These are phyloP conservation scores for Pythium plurisporium DNA, from an alignment of 352 stramenopile genomes.

Conservation along the genomic window DNA sequence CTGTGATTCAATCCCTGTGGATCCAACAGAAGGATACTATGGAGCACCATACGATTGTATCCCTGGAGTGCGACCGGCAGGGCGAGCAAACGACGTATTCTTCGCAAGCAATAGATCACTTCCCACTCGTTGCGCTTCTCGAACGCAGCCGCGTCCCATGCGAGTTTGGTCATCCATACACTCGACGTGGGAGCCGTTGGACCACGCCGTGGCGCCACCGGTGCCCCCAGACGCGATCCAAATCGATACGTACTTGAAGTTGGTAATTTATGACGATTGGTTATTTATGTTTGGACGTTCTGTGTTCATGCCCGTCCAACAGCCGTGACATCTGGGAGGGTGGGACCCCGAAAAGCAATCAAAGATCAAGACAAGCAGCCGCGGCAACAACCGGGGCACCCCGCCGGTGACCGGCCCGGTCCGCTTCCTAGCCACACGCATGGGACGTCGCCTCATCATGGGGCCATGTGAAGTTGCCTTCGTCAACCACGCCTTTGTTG, in stretches of 20 bases:
- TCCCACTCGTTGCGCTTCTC: neutral
- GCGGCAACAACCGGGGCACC: no score
- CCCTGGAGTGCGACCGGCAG: no score
- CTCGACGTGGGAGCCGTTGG: neutral
- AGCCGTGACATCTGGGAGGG: conserved; percentile 19
- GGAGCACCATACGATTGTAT: no score
- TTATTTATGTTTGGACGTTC: conserved; percentile 7
- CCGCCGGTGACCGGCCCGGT: no score
- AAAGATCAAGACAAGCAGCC: neutral
- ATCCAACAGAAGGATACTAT: no score
- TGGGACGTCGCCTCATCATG: neutral
- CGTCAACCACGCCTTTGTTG: neutral
- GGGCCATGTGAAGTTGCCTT: neutral
- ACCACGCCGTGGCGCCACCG: neutral
- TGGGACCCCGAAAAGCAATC: neutral
- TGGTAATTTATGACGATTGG: conserved; percentile 18
- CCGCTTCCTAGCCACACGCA: neutral
- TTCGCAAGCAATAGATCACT: neutral
- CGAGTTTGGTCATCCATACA: neutral
- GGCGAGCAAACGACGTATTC: no score
- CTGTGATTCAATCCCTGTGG: no score
- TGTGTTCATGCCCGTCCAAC: conserved; percentile 6
- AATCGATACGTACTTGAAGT: conserved; percentile 17
- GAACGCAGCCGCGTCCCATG: neutral
- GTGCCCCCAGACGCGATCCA: neutral